These are phyloP conservation scores for Sphagnum magellanicum DNA, from an alignment of 228 moss, liverwort and hornwort species.

Conservation along the genomic window DNA sequence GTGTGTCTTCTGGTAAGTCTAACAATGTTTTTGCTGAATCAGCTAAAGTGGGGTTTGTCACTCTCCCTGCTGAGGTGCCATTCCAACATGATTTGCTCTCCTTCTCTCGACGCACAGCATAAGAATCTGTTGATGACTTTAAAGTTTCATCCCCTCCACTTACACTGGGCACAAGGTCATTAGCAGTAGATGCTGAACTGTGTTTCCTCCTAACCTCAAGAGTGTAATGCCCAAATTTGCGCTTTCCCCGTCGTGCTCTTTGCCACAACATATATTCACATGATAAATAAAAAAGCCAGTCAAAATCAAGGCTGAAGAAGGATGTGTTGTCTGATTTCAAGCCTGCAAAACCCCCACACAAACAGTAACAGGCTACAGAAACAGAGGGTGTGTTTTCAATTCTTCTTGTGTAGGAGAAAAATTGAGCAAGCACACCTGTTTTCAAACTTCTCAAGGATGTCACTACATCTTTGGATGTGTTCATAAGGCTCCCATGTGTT, in stretches of 20 bases:
- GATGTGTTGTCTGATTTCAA: not conserved
- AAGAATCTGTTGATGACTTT: slow-evolving; percentile 20
- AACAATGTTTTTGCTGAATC: slow-evolving; percentile 51
- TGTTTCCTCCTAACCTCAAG: slow-evolving; percentile 65
- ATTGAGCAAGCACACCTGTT: slow-evolving; percentile 43
- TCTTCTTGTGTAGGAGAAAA: no score
- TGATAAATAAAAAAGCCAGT: no score
- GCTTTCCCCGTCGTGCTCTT: slow-evolving; percentile 57
- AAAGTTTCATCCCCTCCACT: slow-evolving; percentile 47
- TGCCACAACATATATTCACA: slow-evolving; percentile 32
- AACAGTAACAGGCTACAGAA: not conserved
- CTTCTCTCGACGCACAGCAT: slow-evolving; percentile 37
- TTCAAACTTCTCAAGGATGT: slow-evolving; percentile 90
- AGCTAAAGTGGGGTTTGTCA: slow-evolving; percentile 42
- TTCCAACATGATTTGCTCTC: slow-evolving; percentile 15
- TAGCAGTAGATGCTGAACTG: slow-evolving; percentile 36
- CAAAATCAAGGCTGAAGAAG: not conserved
- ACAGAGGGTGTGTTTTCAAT: not conserved
- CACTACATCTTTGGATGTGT: slow-evolving; percentile 85
- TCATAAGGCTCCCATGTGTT: slow-evolving; percentile 96
- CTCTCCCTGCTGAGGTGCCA: slow-evolving; percentile 13
- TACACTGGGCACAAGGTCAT: slow-evolving; percentile 52
- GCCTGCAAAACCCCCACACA: no score
- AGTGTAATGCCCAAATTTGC: slow-evolving; percentile 77
- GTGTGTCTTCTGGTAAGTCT: slow-evolving; percentile 48